Evolutionary conservation across 768 basidiomycete genomes (phyloP), one percentile per base, ranked within the genome.

Genomic region (Mycena floridula): DNA sequence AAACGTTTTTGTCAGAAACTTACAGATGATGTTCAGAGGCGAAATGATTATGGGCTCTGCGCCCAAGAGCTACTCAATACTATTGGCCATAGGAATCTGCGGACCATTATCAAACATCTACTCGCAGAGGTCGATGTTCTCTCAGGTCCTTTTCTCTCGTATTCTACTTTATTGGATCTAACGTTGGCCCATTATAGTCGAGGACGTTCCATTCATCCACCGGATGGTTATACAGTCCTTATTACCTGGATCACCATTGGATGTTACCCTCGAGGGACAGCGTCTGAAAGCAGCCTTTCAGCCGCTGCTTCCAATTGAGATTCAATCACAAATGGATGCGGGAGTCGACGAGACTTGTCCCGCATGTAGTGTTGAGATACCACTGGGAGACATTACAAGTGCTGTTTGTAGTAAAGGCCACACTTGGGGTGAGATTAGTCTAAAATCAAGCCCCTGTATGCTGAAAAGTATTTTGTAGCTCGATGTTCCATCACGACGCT

Each of bases 401-500:
- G 89, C 84, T 12, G 66, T 68, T 9, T 92, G 89, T 56, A 57
- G 69, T 3, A 82, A 80, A 49, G 87, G 88, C 8, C 89, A 92
- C 64, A 61, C 61, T 32, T 92, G 89, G 89, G 67, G 88, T 89
- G 58, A 46, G 79, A 69, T 21, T 45, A n/a, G 23, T 44, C 16
- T 11, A n/a, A n/a, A n/a, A n/a, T n/a, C n/a, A n/a, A n/a, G n/a
- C n/a, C n/a, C 13, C 30, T 26, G 16, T 47, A 45, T 42, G 59
- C 59, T 37, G 23, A 25, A 37, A 37, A 49, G 45, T 48, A 30
- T 36, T 30, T 20, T 23, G 25, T 53, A 90, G 89, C 72, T 41
- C 81, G 89, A 25, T 91, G 89, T 59, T 85, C 86, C 9, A 70
- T 89, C 40, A 91, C 89, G 30, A 84, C 84, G 21, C 82, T 87